Evolutionary conservation across 768 basidiomycete genomes (phyloP).

Genomic region (Hygrophorus pudorinus): DNA sequence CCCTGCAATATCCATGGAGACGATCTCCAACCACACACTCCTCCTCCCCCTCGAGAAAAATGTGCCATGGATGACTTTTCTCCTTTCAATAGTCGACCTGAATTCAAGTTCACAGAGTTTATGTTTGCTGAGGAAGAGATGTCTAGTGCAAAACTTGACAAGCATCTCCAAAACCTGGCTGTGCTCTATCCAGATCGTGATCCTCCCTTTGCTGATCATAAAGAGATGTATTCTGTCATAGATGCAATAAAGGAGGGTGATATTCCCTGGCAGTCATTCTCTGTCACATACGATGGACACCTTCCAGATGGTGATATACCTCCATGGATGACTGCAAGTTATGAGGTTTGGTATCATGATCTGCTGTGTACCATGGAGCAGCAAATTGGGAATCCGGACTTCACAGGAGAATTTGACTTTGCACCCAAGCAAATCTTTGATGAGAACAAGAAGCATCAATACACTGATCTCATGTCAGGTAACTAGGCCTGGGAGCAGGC

Average conservation of each 20-base stretch:
- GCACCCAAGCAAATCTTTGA: slow-evolving; percentile 20
- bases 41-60: not conserved
- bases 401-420: slow-evolving; percentile 21
- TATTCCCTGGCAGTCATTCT: too few species aligned
- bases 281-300: too few species aligned
- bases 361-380: too few species aligned
- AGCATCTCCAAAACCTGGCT: not conserved
- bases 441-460: slow-evolving; percentile 15
- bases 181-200: slow-evolving; percentile 7
- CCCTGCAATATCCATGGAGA: slow-evolving; percentile 1
- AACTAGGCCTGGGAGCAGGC: too few species aligned
- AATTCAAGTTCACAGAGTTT: too few species aligned
- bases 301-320: slow-evolving; percentile 13
- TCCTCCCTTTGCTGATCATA: slow-evolving; percentile 15
- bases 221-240: slow-evolving; percentile 15
- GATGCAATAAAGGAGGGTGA: too few species aligned
- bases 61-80: not conserved
- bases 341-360: too few species aligned
- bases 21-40: slow-evolving; percentile 1
- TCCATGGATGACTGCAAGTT: slow-evolving; percentile 26
- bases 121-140: too few species aligned
- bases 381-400: slow-evolving; percentile 24
- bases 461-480: slow-evolving; percentile 30
- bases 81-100: not conserved
- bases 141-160: too few species aligned